Base-by-base conservation (phyloP, 768 basidiomycete species). In the Leccinellum luteum region DNA sequence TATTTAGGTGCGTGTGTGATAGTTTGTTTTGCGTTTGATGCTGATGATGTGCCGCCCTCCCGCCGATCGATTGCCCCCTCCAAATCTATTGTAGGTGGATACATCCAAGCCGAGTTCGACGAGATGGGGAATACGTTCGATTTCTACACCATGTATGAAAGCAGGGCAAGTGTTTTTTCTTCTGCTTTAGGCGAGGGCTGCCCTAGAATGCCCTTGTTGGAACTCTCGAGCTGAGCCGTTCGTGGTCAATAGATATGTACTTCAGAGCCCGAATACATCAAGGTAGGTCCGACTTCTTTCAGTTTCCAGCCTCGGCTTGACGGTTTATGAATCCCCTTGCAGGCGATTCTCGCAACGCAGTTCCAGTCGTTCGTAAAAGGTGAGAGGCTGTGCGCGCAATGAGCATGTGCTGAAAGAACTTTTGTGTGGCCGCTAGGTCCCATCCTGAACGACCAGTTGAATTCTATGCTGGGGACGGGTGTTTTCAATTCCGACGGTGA, bases 1-100 rank as follows among this genome's bases (percentile, higher is more conserved):
- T 84, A 85, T 67, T 75, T 76, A 19, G 81, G 84, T 79, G 58
- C 7, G 76, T 56, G 76, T 56, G 2, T 23, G 15, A 28, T 28
- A 15, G 2, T 23, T 38, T 4, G 8, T 38, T 31, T 31, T 10
- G 35, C 9, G 17, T 6, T 19, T 38, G 17, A 38, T 38, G 17
- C 35, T 38, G 17, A 38, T n/a, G 35, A 38, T n/a, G 35, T 14
- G 25, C 8, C 0, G 8, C 35, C 2, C 25, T 25, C 25, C 25
- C 25, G 25, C 17, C 17, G 35, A 38, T 38, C 17, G 1, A 38
- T 4, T n/a, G 7, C 4, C 17, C 41, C 19, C 5, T 43, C 10
- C 9, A 19, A 41, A 41, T 41, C n/a, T 41, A 47, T 23, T 47
- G 14, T 17, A 47, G 45, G 45, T 14, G 45, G 21, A 47, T 47